Evolutionary conservation across 2,329 filamentous ascomycete species (phyloP).

Genomic region (Bimuria novae-zelandiae): DNA sequence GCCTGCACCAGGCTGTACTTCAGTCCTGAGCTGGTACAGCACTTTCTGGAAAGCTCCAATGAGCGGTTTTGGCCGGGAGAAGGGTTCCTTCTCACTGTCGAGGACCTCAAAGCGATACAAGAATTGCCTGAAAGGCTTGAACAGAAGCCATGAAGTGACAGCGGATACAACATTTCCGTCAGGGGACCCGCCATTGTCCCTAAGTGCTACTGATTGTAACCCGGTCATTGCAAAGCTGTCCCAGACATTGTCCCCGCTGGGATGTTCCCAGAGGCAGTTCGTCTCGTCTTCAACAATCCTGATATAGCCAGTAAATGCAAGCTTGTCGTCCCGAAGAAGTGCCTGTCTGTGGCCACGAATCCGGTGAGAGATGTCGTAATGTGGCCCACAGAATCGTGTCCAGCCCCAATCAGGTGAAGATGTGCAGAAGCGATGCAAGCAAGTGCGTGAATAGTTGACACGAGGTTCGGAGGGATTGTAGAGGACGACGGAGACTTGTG

Average conservation of each 20-base stretch:
- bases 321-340: constrained; percentile 63
- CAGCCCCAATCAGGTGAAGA: constrained; percentile 66
- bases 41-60: constrained; percentile 58
- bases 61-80: constrained; percentile 55
- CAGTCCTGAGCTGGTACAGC: constrained; percentile 54
- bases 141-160: constrained; percentile 62
- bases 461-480: constrained; percentile 68
- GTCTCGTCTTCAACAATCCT: constrained; percentile 65
- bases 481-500: constrained; percentile 64
- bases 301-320: constrained; percentile 66
- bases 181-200: constrained; percentile 36
- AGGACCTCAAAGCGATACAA: constrained; percentile 56
- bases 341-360: constrained; percentile 62
- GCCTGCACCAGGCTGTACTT: constrained; percentile 44
- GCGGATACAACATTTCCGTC: constrained; percentile 56
- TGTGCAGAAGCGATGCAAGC: constrained; percentile 63
- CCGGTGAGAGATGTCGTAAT: constrained; percentile 62
- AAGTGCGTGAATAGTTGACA: constrained; percentile 60
- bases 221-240: constrained; percentile 63
- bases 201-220: constrained; percentile 53
- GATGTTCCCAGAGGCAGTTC: constrained; percentile 64
- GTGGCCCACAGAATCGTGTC: constrained; percentile 64
- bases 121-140: constrained; percentile 62
- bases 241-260: constrained; percentile 59
- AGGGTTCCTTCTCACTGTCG: constrained; percentile 52